Percentiles rank a stretch among this genome's conserved stretches.
Conservation (phyloP, 2,329 filamentous ascomycete species). For the Periconia sp. region DNA sequence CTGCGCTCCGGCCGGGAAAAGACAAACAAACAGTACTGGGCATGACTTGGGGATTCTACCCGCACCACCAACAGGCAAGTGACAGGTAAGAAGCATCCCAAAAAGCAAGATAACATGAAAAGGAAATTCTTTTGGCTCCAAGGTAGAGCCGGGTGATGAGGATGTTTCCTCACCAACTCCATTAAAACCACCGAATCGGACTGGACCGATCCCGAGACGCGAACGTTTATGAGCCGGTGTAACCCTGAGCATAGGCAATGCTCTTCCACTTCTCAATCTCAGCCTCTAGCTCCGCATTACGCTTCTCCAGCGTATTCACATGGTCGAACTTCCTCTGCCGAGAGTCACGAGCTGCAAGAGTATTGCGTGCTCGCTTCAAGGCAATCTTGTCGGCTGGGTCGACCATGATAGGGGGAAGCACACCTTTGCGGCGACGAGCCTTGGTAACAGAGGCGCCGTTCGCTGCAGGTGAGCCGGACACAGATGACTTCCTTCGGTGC, state of each 20-base stretch:
- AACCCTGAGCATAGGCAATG: conserved; percentile 46
- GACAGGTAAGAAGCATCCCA: conserved; percentile 6
- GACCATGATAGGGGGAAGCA: conserved; percentile 77
- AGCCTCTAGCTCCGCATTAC: conserved; percentile 72
- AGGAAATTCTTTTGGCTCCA: conserved; percentile 33
- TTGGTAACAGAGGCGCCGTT: conserved; percentile 75
- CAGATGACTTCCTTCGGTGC: conserved; percentile 49
- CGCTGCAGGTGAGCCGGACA: conserved; percentile 58
- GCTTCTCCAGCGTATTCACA: conserved; percentile 74
- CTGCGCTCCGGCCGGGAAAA: conserved; percentile 34
- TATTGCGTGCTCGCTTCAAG: conserved; percentile 93
- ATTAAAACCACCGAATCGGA: conserved; percentile 31
- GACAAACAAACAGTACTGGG: conserved; percentile 4
- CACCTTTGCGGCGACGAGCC: conserved; percentile 79
- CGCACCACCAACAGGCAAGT: conserved; percentile 1
- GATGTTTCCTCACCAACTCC: conserved; percentile 47
- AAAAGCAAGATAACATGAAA: conserved; percentile 6
- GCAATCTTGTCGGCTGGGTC: conserved; percentile 78
- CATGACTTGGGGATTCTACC: neutral
- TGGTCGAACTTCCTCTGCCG: conserved; percentile 83
- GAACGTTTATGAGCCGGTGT: conserved; percentile 42
- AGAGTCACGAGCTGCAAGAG: conserved; percentile 90
- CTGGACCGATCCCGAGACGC: conserved; percentile 33
- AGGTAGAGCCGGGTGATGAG: conserved; percentile 29
- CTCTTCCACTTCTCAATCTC: conserved; percentile 51